A percentile compares a stretch with the other conserved stretches of the same genome.
phyloP scores from a whole-genome alignment of 257 asterid genomes.

The Eucommia ulmoides region DNA sequence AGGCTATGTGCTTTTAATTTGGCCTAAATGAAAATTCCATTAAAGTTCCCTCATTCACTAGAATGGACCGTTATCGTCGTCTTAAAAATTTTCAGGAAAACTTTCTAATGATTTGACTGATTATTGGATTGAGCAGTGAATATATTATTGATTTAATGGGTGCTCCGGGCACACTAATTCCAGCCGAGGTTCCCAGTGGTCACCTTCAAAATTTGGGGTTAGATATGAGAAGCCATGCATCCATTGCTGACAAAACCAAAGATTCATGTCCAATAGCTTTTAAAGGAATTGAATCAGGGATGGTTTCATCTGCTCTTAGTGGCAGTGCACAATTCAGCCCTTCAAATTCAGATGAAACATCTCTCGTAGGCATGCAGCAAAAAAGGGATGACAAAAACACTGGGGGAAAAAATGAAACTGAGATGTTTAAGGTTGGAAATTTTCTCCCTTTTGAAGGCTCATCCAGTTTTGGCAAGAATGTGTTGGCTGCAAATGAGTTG shows the following conservation, averaged over 20 bases:
- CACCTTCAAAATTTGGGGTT: constrained; percentile 46
- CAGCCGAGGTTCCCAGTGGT: constrained; percentile 66
- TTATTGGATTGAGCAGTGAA: constrained; percentile 53
- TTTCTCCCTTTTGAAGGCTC: constrained; percentile 19
- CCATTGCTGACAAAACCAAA: constrained; percentile 18
- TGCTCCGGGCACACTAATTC: constrained; percentile 97
- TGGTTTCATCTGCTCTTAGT: constrained; percentile 19
- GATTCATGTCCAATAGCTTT: constrained; percentile 20
- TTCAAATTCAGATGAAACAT: constrained; percentile 22
- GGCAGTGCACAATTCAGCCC: constrained; percentile 14
- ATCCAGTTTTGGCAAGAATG: constrained; percentile 14
- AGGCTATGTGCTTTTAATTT: too few relatives aligned
- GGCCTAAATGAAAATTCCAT: too few relatives aligned
- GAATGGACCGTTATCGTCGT: background rate
- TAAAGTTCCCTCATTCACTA: too few relatives aligned
- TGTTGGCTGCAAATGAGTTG: constrained; percentile 22
- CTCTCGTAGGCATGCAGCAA: constrained; percentile 19
- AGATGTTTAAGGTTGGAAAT: constrained; percentile 28
- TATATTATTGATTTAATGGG: constrained; percentile 97
- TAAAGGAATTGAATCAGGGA: constrained; percentile 17
- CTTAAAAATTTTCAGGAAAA: background rate
- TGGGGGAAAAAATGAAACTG: constrained; percentile 16
- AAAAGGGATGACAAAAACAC: constrained; percentile 17
- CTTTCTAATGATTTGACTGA: constrained; percentile 2
- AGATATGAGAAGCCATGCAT: constrained; percentile 33